Conservation (phyloP, 1,284 basidiomycete species). For the Ustilago xerochloae region DNA sequence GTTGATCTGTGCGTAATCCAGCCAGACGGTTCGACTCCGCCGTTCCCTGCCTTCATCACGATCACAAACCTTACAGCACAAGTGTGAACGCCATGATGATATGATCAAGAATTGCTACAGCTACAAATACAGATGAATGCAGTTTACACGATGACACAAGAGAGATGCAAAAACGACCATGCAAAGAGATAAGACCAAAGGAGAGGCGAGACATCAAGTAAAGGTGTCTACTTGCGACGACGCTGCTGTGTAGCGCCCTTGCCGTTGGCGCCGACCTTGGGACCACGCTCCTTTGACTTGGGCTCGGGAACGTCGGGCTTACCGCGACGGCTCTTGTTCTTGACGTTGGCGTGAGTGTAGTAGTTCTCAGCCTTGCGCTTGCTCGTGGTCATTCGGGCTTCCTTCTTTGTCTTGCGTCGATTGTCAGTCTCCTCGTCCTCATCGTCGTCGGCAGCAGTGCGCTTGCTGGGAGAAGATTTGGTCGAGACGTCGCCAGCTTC, state of each 20-base stretch:
- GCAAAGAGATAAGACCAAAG: background rate
- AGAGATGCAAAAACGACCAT: background rate
- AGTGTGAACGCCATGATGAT: no score
- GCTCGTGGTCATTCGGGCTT: constrained; percentile 59
- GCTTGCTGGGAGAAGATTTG: constrained; percentile 46
- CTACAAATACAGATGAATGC: constrained; percentile 16
- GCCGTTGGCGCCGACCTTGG: constrained; percentile 59
- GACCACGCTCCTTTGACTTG: constrained; percentile 54
- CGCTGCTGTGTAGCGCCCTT: constrained; percentile 46
- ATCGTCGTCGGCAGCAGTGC: constrained; percentile 53
- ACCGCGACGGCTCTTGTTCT: constrained; percentile 70
- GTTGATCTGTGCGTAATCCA: background rate
- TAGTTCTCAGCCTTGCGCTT: constrained; percentile 89
- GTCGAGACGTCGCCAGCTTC: constrained; percentile 64
- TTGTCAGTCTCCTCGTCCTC: constrained; percentile 44
- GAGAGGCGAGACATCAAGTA: background rate
- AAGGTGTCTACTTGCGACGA: constrained; percentile 32
- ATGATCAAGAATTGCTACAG: constrained; percentile 7
- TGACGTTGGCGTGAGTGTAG: constrained; percentile 73
- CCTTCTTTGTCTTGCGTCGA: constrained; percentile 55
- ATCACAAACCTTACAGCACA: no score
- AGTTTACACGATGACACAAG: background rate
- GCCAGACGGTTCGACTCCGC: no score
- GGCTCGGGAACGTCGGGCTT: constrained; percentile 41
- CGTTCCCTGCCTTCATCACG: no score